Percentiles rank a stretch among this genome's conserved stretches.
Conservation (phyloP, 2,329 filamentous ascomycete genomes). For the Fusarium fujikuroi region DNA sequence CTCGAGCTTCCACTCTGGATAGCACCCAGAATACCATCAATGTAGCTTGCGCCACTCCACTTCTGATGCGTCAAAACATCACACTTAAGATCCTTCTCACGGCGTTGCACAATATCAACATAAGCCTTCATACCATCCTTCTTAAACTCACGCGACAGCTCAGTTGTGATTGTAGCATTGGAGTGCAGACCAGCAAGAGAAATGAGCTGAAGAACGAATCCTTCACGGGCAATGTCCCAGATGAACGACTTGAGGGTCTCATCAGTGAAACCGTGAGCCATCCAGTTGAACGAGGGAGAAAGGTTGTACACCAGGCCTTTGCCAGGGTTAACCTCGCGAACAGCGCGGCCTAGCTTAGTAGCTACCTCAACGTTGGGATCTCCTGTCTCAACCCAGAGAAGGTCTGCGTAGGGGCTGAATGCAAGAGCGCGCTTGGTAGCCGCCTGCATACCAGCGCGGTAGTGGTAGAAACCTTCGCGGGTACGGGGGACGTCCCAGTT, state of each 20-base stretch:
- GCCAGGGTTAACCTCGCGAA: slow-evolving; percentile 74
- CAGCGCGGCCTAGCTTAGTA: slow-evolving; percentile 77
- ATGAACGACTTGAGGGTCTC: slow-evolving; percentile 89
- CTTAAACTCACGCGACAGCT: slow-evolving; percentile 86
- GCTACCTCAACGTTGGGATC: slow-evolving; percentile 86
- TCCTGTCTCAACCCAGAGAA: slow-evolving; percentile 97
- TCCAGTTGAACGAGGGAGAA: slow-evolving; percentile 98
- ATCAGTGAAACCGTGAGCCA: slow-evolving; percentile 89
- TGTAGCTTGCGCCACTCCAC: slow-evolving; percentile 76
- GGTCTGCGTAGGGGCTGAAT: slow-evolving; percentile 91
- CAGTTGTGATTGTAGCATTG: slow-evolving; percentile 72
- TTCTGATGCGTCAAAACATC: slow-evolving; percentile 97
- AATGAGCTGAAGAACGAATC: slow-evolving; percentile 77
- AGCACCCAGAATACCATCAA: slow-evolving; percentile 88
- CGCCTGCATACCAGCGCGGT: slow-evolving; percentile 81
- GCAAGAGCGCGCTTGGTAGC: slow-evolving; percentile 93
- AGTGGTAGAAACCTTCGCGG: slow-evolving; percentile 94
- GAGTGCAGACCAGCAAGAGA: slow-evolving; percentile 74
- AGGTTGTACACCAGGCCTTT: slow-evolving; percentile 98
- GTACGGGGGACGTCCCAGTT: slow-evolving; percentile 93
- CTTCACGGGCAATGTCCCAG: slow-evolving; percentile 93
- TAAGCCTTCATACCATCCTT: slow-evolving; percentile 96
- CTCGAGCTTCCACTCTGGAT: slow-evolving; percentile 92
- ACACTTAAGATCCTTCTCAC: slow-evolving; percentile 89
- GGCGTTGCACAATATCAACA: slow-evolving; percentile 89